Evolutionary conservation across 495 filamentous ascomycete species (phyloP).

Genomic region (Sporormia fimetaria): DNA sequence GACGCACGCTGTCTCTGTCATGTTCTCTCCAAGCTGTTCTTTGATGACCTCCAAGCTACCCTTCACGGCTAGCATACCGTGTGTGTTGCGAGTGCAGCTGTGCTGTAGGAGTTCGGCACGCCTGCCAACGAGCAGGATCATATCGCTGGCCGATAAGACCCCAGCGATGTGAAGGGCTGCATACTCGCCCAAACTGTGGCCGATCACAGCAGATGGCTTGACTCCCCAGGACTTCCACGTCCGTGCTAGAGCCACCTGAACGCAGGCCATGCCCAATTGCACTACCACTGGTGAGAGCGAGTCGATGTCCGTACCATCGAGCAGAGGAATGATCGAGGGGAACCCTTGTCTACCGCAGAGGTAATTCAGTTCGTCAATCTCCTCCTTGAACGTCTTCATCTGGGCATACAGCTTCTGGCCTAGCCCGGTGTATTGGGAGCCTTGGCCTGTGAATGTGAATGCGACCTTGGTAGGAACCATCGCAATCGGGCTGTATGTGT

Average conservation of each 20-base stretch:
- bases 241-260: constrained; percentile 76
- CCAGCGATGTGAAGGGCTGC: constrained; percentile 74
- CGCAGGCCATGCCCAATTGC: constrained; percentile 64
- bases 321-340: constrained; percentile 53
- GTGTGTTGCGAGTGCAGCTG: constrained; percentile 59
- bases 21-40: constrained; percentile 32
- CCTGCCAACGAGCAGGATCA: constrained; percentile 67
- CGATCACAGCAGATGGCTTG: constrained; percentile 62
- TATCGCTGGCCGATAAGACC: constrained; percentile 65
- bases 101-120: constrained; percentile 65
- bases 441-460: constrained; percentile 45
- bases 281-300: constrained; percentile 62
- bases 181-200: constrained; percentile 83
- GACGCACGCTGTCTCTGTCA: constrained; percentile 39
- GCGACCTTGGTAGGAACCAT: constrained; percentile 38
- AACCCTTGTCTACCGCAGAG: constrained; percentile 59
- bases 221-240: constrained; percentile 75
- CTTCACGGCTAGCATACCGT: constrained; percentile 47
- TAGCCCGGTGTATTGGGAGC: constrained; percentile 49
- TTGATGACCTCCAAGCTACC: constrained; percentile 31
- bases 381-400: constrained; percentile 53
- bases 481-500: constrained; percentile 36
- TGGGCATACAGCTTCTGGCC: constrained; percentile 59
- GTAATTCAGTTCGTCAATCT: constrained; percentile 59
- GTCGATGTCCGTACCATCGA: constrained; percentile 50